Base-by-base conservation (phyloP, 768 basidiomycete genomes). In the Lactifluus piperatus region DNA sequence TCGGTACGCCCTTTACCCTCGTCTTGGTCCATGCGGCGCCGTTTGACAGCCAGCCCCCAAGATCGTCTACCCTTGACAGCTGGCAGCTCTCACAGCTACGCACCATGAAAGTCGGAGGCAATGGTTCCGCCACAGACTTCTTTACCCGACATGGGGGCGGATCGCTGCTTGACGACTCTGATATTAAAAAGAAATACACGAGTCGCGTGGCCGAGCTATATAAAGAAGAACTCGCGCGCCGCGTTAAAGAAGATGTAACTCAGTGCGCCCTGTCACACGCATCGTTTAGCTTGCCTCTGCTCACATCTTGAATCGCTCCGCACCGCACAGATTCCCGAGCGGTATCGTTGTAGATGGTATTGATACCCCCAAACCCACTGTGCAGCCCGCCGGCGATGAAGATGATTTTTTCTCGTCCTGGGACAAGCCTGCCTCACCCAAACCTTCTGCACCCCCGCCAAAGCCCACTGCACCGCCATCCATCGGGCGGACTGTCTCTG, bases 321-420 rank as follows among this genome's bases (percentile, higher is more conserved):
- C 24, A 9, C 41, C 30, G 37, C 20, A 5, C 64, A 94, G 92
- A 66, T 92, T 80, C 69, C 91, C 93, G 0, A 75, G 80, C 26
- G 83, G 86, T 16, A 84, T 93, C 54, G 73, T 81, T 51, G 79
- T 94, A n/a, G 94, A 97, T 26, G 94, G 93, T n/a, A 75, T 84
- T 54, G 85, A 84, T 24, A 69, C 74, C 3, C 55, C 72, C 7
- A 66, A 74, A 44, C 62, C 75, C 4, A 44, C 76, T 9, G 69
- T 79, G 0, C 54, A 70, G 1, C 51, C 69, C 16, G 58, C 69
- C 70, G 60, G 76, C 45, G 73, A 75, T 0, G 92, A 92, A 53
- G 94, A 97, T 9, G 94, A 97, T 70, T 99, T 99, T 73, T 99
- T 97, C 74, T 85, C 91, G 48, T 88, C 91, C 27, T 98, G 95